These are phyloP conservation scores for Grifola frondosa DNA, from an alignment of 1,284 basidiomycete genomes.

Conservation along the genomic window DNA sequence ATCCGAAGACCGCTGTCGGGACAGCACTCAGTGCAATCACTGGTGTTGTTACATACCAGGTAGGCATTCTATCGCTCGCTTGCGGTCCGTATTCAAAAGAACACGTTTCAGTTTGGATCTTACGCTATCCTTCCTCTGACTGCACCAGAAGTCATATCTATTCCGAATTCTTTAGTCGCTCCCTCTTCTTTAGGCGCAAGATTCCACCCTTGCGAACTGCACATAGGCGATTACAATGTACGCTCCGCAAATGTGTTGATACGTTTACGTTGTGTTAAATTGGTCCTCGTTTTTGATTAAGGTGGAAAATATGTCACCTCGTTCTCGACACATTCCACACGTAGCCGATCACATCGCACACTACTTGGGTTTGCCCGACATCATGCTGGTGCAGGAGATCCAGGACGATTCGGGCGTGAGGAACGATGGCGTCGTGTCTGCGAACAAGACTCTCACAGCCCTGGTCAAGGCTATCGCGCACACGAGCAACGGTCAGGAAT, in stretches of 20 bases:
- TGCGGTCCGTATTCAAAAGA: not conserved
- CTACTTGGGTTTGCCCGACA: conserved; percentile 54
- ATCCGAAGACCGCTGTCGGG: conserved; percentile 51
- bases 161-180: conserved; percentile 34
- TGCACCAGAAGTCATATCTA: conserved; percentile 46
- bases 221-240: conserved; percentile 64
- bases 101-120: conserved; percentile 43
- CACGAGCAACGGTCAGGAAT: conserved; percentile 42
- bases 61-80: conserved; percentile 24
- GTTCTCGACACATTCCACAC: conserved; percentile 44
- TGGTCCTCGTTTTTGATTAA: conserved; percentile 21
- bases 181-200: conserved; percentile 41
- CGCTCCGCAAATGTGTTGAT: no score
- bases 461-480: conserved; percentile 50
- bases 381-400: conserved; percentile 67
- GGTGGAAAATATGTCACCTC: conserved; percentile 61
- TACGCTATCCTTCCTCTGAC: conserved; percentile 58
- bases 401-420: conserved; percentile 61
- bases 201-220: conserved; percentile 45
- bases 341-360: conserved; percentile 58
- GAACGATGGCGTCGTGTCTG: conserved; percentile 54
- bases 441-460: conserved; percentile 53
- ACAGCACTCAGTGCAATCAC: conserved; percentile 49
- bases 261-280: no score
- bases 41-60: conserved; percentile 56